A percentile compares a stretch with the other conserved stretches of the same genome.
These are phyloP conservation scores for Umbelopsis isabellina DNA, from an alignment of 192 early-diverging fungal genomes.

Conservation along the genomic window DNA sequence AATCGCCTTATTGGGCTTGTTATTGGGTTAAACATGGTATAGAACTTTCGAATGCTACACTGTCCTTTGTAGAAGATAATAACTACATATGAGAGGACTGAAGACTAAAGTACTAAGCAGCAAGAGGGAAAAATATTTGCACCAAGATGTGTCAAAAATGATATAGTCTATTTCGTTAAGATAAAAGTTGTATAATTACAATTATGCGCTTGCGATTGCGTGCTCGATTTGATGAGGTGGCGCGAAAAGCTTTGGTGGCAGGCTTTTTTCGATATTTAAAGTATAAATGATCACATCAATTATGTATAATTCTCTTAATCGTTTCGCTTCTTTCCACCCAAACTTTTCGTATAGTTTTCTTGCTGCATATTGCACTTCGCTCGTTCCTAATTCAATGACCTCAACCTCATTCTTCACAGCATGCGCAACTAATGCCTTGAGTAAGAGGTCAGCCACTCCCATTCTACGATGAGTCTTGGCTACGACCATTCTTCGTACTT, in stretches of 20 bases:
- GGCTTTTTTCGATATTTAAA: neutral
- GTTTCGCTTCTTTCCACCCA: neutral
- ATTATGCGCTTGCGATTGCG: too few species aligned
- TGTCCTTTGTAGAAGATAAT: too few species aligned
- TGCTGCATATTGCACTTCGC: constrained; percentile 10
- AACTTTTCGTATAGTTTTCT: neutral
- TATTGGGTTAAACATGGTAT: too few species aligned
- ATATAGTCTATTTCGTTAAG: too few species aligned
- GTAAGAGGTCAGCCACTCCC: neutral
- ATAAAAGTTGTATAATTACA: too few species aligned
- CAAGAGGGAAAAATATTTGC: too few species aligned
- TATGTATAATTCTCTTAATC: neutral
- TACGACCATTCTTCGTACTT: constrained; percentile 11
- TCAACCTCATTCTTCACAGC: constrained; percentile 8
- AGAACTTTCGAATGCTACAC: too few species aligned
- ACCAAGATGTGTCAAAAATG: too few species aligned
- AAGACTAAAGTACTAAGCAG: too few species aligned
- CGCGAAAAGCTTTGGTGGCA: neutral
- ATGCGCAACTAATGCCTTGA: neutral
- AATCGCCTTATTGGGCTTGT: too few species aligned
- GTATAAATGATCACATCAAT: constrained; percentile 3
- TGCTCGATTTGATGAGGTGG: too few species aligned
- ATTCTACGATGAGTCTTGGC: neutral
- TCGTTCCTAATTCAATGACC: constrained; percentile 12
- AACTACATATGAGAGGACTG: too few species aligned